Evolutionary conservation across 305 asterid species (phyloP), one percentile per base, ranked within the genome.

Genomic region (Solanum hybrid): DNA sequence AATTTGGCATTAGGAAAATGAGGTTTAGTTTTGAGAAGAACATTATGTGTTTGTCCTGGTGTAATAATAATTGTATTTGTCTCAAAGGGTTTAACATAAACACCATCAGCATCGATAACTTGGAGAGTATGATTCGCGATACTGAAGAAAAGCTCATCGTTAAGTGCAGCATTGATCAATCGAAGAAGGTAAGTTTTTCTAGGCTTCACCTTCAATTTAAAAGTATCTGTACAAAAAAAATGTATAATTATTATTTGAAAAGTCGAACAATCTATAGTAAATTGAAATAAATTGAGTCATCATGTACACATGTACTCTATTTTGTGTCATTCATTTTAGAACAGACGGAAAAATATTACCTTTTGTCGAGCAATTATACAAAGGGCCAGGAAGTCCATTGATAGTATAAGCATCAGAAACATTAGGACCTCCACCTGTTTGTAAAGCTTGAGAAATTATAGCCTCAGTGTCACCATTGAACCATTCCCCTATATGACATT

Each of bases 111-210:
- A 86, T 93, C 94, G 5, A 92, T 92, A 4, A 93, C 89, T 6
- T 92, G 92, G 31, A 93, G 84, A 17, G 92, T 73, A 85, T 93
- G 94, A 42, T 92, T 92, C 8, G 93, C 91, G 12, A 92, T 90
- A 17, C 90, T 89, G 89, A 93, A 91, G 88, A 93, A 93, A 0
- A 93, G 93, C 0, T 93, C 93, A 29, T 93, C 94, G 20, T 93
- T 92, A 79, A 92, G 92, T 60, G 94, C 94, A 90, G 92, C 93
- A 27, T 93, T 93, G 91, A 93, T 91, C 88, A 93, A 40, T 7
- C 95, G 92, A 6, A 93, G 93, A 6, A 93, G 90, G 87, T 93
- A 93, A 29, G 93, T 91, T 88, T 92, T 92, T 34, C 91, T 92
- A 71, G 34, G 16, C 4, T 71, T 71, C 77, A 71, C 77, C 77